These are phyloP conservation scores for Didymella sp. DNA, from an alignment of 2,329 filamentous ascomycete species.

Conservation along the genomic window DNA sequence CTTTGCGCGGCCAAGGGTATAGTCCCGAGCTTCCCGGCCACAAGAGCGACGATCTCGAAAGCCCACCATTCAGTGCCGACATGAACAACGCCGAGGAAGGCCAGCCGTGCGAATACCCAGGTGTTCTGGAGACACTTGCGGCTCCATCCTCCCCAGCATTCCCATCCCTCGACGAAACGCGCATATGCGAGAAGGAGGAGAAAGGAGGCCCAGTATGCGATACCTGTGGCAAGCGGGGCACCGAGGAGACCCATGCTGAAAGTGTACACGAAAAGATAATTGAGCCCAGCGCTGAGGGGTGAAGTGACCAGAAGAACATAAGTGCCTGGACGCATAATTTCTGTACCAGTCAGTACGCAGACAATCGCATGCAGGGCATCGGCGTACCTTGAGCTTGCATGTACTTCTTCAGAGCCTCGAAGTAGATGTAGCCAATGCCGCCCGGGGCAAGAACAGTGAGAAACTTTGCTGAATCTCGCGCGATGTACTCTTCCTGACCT, in stretches of 20 bases:
- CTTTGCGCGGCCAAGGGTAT: slow-evolving; percentile 81
- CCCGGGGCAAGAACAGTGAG: slow-evolving; percentile 77
- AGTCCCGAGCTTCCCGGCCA: slow-evolving; percentile 80
- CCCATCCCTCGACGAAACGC: slow-evolving; percentile 71
- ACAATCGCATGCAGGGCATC: background rate
- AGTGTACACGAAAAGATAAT: slow-evolving; percentile 75
- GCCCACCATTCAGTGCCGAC: slow-evolving; percentile 96
- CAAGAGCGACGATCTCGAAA: slow-evolving; percentile 87
- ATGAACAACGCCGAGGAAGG: slow-evolving; percentile 77
- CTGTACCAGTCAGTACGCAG: slow-evolving; percentile 44
- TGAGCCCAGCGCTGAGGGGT: slow-evolving; percentile 64
- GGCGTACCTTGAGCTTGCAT: slow-evolving; percentile 62
- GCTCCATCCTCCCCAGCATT: slow-evolving; percentile 81
- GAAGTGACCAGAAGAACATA: slow-evolving; percentile 68
- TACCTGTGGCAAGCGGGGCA: slow-evolving; percentile 80
- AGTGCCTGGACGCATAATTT: slow-evolving; percentile 69
- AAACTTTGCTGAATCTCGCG: slow-evolving; percentile 74
- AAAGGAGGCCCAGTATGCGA: slow-evolving; percentile 88
- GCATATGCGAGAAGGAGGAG: slow-evolving; percentile 76
- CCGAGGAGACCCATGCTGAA: slow-evolving; percentile 76
- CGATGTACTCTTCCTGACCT: slow-evolving; percentile 80
- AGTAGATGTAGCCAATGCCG: slow-evolving; percentile 85
- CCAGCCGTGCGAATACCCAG: slow-evolving; percentile 74
- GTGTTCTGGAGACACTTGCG: slow-evolving; percentile 70
- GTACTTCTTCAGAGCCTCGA: slow-evolving; percentile 75